These are phyloP conservation scores for Salix caprea DNA, from an alignment of 345 rosid species.

Conservation along the genomic window DNA sequence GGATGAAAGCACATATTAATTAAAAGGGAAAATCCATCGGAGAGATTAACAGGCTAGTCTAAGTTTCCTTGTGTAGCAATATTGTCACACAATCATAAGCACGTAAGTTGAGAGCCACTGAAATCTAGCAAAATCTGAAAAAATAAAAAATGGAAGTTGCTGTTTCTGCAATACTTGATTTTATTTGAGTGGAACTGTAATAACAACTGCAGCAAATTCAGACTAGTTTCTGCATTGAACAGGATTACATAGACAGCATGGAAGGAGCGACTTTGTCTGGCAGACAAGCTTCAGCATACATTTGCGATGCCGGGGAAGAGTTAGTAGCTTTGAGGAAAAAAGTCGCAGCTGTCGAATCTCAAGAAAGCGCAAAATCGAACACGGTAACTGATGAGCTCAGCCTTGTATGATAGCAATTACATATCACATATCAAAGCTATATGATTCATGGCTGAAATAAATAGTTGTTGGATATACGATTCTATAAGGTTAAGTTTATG, in stretches of 20 bases:
- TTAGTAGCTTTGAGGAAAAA: constrained; percentile 62
- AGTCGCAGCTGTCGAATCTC: constrained; percentile 38
- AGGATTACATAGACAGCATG: constrained; percentile 99
- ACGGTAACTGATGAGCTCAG: constrained; percentile 60
- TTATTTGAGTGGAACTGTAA: not conserved
- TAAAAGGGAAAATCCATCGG: not conserved
- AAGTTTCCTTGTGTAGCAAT: too few relatives aligned
- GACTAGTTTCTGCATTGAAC: constrained; percentile 7
- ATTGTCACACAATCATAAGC: too few relatives aligned
- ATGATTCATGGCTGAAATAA: constrained; percentile 17
- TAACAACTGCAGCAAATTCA: not conserved
- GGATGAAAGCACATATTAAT: not conserved
- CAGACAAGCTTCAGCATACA: constrained; percentile 82
- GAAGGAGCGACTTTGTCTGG: constrained; percentile 97
- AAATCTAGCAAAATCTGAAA: not conserved
- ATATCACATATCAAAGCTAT: not conserved
- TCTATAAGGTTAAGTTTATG: not conserved
- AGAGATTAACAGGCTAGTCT: not conserved
- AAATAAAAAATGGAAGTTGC: not conserved
- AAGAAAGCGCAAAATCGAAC: constrained; percentile 16
- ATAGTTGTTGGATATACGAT: not conserved
- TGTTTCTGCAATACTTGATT: not conserved
- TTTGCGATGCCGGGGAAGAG: constrained; percentile 82
- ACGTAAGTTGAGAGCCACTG: too few relatives aligned
- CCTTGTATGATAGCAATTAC: constrained; percentile 38